Conservation (phyloP, 352 stramenopile genomes). For the Pythium utonaiense region DNA sequence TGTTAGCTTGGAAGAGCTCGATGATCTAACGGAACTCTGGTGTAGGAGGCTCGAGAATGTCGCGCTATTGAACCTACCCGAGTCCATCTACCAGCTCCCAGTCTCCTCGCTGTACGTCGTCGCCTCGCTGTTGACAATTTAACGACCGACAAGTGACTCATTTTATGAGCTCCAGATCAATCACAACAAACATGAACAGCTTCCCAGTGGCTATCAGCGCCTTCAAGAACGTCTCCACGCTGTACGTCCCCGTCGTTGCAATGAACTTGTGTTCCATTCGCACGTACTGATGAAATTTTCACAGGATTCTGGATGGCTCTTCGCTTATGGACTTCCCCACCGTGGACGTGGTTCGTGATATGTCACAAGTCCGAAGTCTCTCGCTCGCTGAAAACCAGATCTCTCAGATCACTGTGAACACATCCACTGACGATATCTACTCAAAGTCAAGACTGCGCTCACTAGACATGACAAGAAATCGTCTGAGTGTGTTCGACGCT, state of each 20-base stretch:
- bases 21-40: too few relatives aligned
- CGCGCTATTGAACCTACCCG: background rate
- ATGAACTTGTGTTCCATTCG: too few relatives aligned
- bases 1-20: too few relatives aligned
- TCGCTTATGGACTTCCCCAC: background rate
- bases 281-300: background rate
- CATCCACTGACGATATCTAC: background rate
- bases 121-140: too few relatives aligned
- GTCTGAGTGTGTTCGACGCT: background rate
- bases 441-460: background rate
- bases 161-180: background rate
- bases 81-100: constrained; percentile 1
- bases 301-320: constrained; percentile 3
- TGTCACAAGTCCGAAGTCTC: constrained; percentile 6
- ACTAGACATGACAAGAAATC: constrained; percentile 5
- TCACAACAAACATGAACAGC: background rate
- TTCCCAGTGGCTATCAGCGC: background rate
- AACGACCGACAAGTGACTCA: too few relatives aligned
- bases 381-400: constrained; percentile 12
- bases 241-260: background rate
- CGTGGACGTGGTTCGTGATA: constrained; percentile 5
- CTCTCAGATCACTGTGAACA: background rate
- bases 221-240: constrained; percentile 7
- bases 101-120: constrained; percentile 6
- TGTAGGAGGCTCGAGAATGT: constrained; percentile 1